Percentiles rank a stretch among this genome's conserved stretches.
phyloP scores from a whole-genome alignment of 2,329 filamentous ascomycete species.

The Ophiocordyceps sinensis region DNA sequence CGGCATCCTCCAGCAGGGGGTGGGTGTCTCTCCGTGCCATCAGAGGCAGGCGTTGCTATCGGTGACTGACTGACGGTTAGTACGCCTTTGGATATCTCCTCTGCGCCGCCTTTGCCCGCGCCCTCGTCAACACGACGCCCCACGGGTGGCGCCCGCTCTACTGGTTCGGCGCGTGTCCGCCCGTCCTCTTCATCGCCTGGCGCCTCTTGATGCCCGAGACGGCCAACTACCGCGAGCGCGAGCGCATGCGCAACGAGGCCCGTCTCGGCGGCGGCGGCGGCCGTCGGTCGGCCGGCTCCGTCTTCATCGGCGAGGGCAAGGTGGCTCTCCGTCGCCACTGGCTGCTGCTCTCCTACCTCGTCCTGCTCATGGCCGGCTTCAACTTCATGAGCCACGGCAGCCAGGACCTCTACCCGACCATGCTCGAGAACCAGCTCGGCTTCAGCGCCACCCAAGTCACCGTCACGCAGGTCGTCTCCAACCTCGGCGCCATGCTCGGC shows the following conservation, averaged over 20 bases:
- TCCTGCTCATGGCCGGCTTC: conserved; percentile 79
- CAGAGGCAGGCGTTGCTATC: background rate
- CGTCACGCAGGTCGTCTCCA: conserved; percentile 57
- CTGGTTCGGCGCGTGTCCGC: conserved; percentile 78
- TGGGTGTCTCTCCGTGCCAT: conserved; percentile 10
- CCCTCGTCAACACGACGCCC: conserved; percentile 58
- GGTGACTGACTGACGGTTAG: conserved; percentile 7
- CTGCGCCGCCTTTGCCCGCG: conserved; percentile 44
- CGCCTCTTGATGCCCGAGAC: conserved; percentile 71
- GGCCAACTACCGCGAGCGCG: conserved; percentile 52
- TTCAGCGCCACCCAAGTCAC: conserved; percentile 44
- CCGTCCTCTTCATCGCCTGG: conserved; percentile 66
- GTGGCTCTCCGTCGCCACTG: conserved; percentile 68
- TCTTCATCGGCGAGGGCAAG: conserved; percentile 64
- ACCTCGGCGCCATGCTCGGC: conserved; percentile 55
- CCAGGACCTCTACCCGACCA: conserved; percentile 46
- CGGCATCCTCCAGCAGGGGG: conserved; percentile 61
- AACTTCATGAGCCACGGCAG: conserved; percentile 83
- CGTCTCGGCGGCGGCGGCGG: conserved; percentile 7
- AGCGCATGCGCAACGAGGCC: conserved; percentile 40
- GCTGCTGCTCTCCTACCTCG: conserved; percentile 66
- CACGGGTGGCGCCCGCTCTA: conserved; percentile 75
- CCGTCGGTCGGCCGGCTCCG: conserved; percentile 25
- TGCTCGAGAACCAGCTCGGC: conserved; percentile 40
- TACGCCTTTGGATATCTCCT: conserved; percentile 54